Evolutionary conservation across 2,329 filamentous ascomycete genomes (phyloP), one percentile per base, ranked within the genome.

Genomic region (Acephala macrosclerotiorum): DNA sequence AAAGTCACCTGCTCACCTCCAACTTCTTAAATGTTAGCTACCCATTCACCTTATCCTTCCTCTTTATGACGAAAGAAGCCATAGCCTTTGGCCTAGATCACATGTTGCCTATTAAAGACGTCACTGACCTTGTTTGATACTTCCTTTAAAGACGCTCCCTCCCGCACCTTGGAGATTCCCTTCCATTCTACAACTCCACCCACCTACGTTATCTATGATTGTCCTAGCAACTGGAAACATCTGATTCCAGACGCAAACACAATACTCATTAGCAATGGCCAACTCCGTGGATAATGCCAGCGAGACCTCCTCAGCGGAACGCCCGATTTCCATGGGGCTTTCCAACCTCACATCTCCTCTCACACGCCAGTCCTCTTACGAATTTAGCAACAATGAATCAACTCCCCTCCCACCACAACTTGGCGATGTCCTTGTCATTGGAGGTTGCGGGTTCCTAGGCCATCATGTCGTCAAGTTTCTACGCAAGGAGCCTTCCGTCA

Each of bases 381-480:
- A 58, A 29, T 59, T 47, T 42, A 29, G 16, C 38, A 47, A 29
- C 18, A 12, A 29, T 29, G 57, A 29, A 2, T 6, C 57, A 29
- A 18, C 9, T 9, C 38, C 57, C 5, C 38, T 59, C 57, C 36
- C 38, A 16, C 57, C 57, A 1, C 38, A 47, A 26, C 47, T 66
- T 14, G 63, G 61, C 20, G 58, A 58, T 22, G 60, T 65, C 16
- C 47, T 64, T 25, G 66, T 63, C 36, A 45, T 66, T 35, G 64
- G 64, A 18, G 64, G 64, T 6, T 66, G 64, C 38, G 64, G 83
- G 25, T 85, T 85, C 68, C 75, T 85, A 5, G 83, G 83, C 36
- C 75, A 79, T 66, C 82, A 84, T 72, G 83, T 85, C 64, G 82
- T 85, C 61, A 77, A 78, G 58, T 78, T 82, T 61, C 79, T 85